Conservation (phyloP, 2,329 filamentous ascomycete genomes). For the Endocalyx cinctus region DNA sequence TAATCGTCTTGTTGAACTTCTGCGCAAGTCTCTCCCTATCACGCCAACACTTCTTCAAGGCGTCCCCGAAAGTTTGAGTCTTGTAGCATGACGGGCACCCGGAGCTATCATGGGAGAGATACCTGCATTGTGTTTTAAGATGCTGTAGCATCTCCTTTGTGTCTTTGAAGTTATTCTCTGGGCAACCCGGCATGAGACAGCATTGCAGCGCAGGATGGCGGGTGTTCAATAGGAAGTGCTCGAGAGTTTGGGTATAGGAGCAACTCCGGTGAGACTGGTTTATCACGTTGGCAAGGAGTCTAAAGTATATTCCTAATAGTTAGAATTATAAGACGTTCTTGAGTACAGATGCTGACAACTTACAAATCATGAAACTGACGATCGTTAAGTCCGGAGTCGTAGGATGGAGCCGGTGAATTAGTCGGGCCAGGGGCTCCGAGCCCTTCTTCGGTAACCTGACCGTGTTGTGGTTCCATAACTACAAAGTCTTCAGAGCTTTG, state of each 20-base stretch:
- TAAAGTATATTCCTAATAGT: no score
- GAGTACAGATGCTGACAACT: no score
- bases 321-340: no score
- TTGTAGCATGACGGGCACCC: slow-evolving; percentile 10
- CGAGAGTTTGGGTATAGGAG: slow-evolving; percentile 10
- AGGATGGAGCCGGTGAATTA: no score
- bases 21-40: slow-evolving; percentile 7
- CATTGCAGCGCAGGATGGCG: no score
- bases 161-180: slow-evolving; percentile 4
- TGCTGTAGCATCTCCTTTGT: slow-evolving; percentile 14
- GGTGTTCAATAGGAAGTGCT: slow-evolving; percentile 15
- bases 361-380: no score
- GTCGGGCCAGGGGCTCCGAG: no score
- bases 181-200: slow-evolving; percentile 14
- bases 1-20: slow-evolving; percentile 4
- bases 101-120: slow-evolving; percentile 9
- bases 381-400: no score
- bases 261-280: slow-evolving; percentile 16
- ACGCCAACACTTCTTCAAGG: slow-evolving; percentile 13
- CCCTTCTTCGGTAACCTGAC: no score
- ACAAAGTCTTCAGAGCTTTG: no score
- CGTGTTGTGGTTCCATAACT: no score
- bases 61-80: slow-evolving; percentile 6
- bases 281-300: slow-evolving; percentile 9
- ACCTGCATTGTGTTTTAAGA: slow-evolving; percentile 13